phyloP scores from a whole-genome alignment of 345 rosid genomes.

The Xanthoceras sorbifolium region DNA sequence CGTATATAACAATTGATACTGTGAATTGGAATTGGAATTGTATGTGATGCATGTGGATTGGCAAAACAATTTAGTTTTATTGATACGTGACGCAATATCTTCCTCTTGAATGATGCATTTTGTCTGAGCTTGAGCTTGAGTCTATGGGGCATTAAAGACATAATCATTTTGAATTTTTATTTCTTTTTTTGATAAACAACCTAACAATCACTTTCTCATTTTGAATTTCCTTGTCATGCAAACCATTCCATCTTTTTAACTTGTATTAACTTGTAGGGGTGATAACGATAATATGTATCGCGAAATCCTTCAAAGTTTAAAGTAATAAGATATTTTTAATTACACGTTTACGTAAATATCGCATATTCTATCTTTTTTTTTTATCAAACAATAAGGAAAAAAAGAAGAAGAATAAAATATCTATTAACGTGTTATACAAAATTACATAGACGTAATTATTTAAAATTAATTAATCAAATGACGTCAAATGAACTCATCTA shows the following conservation, averaged over 20 bases:
- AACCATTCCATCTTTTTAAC: background rate
- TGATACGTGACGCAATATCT: background rate
- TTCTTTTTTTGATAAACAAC: background rate
- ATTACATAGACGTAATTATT: too few relatives aligned
- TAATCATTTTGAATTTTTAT: constrained; percentile 10
- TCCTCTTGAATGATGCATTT: background rate
- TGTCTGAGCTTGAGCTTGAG: background rate
- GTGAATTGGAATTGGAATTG: constrained; percentile 1
- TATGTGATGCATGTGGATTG: background rate
- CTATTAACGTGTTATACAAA: too few relatives aligned
- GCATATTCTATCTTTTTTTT: too few relatives aligned
- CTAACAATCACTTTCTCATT: background rate
- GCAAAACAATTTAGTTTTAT: background rate
- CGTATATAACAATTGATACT: background rate
- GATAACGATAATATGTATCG: too few relatives aligned
- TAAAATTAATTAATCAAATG: too few relatives aligned
- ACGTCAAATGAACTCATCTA: background rate
- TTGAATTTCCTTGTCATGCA: background rate
- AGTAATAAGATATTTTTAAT: too few relatives aligned
- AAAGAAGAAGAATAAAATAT: too few relatives aligned
- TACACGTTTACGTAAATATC: too few relatives aligned
- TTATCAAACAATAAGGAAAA: too few relatives aligned
- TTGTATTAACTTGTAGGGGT: too few relatives aligned
- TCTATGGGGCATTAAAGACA: background rate
- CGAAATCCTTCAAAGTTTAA: too few relatives aligned